Evolutionary conservation across 352 stramenopile genomes (phyloP).

Genomic region (Globisporangium takayamanum): DNA sequence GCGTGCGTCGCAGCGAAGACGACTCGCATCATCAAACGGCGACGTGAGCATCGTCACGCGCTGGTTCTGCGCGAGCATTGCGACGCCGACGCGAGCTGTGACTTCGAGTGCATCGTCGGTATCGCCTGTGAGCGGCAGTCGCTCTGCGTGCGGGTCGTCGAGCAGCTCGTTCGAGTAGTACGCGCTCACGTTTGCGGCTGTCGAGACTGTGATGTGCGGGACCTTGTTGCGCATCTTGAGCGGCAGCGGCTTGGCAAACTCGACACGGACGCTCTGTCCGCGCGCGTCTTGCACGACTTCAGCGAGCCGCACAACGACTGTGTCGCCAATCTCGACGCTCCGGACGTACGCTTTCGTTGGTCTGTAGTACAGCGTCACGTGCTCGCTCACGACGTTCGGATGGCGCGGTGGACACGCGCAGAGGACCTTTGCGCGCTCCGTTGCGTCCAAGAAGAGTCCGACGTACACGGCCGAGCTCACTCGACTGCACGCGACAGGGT

Average conservation of each 20-base stretch:
- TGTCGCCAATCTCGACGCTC: slow-evolving; percentile 33
- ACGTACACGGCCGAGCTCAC: slow-evolving; percentile 37
- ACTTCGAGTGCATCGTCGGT: slow-evolving; percentile 12
- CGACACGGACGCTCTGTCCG: slow-evolving; percentile 46
- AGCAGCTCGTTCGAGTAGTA: slow-evolving; percentile 71
- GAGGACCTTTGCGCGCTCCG: slow-evolving; percentile 28
- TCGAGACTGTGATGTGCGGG: slow-evolving; percentile 62
- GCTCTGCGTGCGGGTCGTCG: slow-evolving; percentile 12
- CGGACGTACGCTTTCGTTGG: slow-evolving; percentile 48
- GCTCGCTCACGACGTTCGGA: slow-evolving; percentile 39
- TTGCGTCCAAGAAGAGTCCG: slow-evolving; percentile 43
- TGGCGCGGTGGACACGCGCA: slow-evolving; percentile 21
- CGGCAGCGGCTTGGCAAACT: slow-evolving; percentile 27
- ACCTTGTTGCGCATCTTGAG: slow-evolving; percentile 45
- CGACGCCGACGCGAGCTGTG: slow-evolving; percentile 22
- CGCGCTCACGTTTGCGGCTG: slow-evolving; percentile 28
- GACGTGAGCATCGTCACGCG: slow-evolving; percentile 23
- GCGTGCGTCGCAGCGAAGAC: neutral
- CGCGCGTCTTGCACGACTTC: slow-evolving; percentile 37
- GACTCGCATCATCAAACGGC: slow-evolving; percentile 16
- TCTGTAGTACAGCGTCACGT: slow-evolving; percentile 62
- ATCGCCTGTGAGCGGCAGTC: slow-evolving; percentile 13
- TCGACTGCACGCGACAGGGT: slow-evolving; percentile 42
- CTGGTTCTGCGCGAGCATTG: slow-evolving; percentile 35
- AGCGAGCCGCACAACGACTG: slow-evolving; percentile 24